Evolutionary conservation across 2,329 filamentous ascomycete species (phyloP).

Genomic region (Fusarium praegraminearum): DNA sequence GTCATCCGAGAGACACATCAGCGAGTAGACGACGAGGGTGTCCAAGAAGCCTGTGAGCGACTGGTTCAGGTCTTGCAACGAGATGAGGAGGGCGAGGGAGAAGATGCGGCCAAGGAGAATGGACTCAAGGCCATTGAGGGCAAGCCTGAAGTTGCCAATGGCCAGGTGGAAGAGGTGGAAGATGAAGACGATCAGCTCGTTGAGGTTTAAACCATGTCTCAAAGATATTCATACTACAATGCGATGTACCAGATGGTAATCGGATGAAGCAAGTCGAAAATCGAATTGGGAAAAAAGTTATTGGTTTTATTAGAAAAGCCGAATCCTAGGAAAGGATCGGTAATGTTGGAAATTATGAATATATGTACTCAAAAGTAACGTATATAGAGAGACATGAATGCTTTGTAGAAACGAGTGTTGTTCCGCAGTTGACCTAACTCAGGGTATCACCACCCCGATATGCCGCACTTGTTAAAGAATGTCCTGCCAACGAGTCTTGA

Average conservation of each 20-base stretch:
- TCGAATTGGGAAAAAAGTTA: background rate
- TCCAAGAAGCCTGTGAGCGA: constrained; percentile 87
- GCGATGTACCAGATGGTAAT: background rate
- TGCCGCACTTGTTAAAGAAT: constrained; percentile 34
- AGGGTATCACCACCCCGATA: constrained; percentile 16
- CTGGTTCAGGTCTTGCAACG: constrained; percentile 90
- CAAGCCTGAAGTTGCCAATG: constrained; percentile 55
- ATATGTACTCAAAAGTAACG: constrained; percentile 29
- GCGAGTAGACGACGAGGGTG: constrained; percentile 80
- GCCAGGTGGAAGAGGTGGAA: constrained; percentile 58
- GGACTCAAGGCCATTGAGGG: constrained; percentile 52
- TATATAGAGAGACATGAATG: constrained; percentile 36
- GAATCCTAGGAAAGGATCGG: background rate
- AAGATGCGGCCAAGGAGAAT: constrained; percentile 52
- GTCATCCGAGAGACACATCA: constrained; percentile 88
- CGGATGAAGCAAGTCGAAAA: background rate
- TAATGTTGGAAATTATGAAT: constrained; percentile 13
- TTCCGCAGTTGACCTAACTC: constrained; percentile 14
- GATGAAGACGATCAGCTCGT: constrained; percentile 68
- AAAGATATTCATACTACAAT: background rate
- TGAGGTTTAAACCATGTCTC: constrained; percentile 58
- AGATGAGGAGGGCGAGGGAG: constrained; percentile 70
- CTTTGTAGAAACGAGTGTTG: constrained; percentile 30
- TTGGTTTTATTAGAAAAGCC: background rate
- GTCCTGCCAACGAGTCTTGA: constrained; percentile 18